Conservation (phyloP, 192 early-diverging fungal genomes). For the Backusella australiensis region DNA sequence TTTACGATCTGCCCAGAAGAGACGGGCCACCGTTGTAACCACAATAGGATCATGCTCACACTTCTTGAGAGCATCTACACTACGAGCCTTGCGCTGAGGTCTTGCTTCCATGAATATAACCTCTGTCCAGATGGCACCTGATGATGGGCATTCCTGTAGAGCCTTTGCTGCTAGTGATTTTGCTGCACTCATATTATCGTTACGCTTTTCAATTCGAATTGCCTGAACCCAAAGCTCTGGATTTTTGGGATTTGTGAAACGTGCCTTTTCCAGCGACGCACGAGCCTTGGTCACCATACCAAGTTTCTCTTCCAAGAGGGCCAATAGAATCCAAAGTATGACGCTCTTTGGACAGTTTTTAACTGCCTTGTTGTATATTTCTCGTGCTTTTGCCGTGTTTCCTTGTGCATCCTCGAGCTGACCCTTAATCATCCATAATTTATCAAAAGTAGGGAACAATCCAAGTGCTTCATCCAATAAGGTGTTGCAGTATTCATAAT, state of each 20-base stretch:
- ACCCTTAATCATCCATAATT: slow-evolving; percentile 94
- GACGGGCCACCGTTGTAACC: slow-evolving; percentile 75
- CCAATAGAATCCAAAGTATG: slow-evolving; percentile 79
- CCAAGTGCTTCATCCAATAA: slow-evolving; percentile 64
- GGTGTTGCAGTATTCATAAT: slow-evolving; percentile 61
- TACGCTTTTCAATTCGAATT: slow-evolving; percentile 74
- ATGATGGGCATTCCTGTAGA: slow-evolving; percentile 87
- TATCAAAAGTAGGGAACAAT: slow-evolving; percentile 75
- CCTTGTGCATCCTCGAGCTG: slow-evolving; percentile 70
- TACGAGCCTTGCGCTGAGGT: slow-evolving; percentile 82
- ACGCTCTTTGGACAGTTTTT: slow-evolving; percentile 75
- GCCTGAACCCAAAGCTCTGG: slow-evolving; percentile 88
- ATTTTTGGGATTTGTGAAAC: slow-evolving; percentile 78
- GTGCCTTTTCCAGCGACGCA: slow-evolving; percentile 80
- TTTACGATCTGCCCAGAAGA: slow-evolving; percentile 94
- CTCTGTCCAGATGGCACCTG: slow-evolving; percentile 87
- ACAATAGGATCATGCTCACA: slow-evolving; percentile 86
- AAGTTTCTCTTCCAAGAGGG: slow-evolving; percentile 75
- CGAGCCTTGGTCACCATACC: slow-evolving; percentile 71
- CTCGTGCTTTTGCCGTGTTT: slow-evolving; percentile 62
- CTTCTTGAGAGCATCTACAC: slow-evolving; percentile 88
- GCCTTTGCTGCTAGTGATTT: slow-evolving; percentile 82
- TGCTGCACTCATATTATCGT: slow-evolving; percentile 65
- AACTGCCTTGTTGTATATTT: slow-evolving; percentile 68
- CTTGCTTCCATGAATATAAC: slow-evolving; percentile 83